phyloP scores from a whole-genome alignment of 2,329 filamentous ascomycete species.

The Stachybotrys chlorohalonatus region DNA sequence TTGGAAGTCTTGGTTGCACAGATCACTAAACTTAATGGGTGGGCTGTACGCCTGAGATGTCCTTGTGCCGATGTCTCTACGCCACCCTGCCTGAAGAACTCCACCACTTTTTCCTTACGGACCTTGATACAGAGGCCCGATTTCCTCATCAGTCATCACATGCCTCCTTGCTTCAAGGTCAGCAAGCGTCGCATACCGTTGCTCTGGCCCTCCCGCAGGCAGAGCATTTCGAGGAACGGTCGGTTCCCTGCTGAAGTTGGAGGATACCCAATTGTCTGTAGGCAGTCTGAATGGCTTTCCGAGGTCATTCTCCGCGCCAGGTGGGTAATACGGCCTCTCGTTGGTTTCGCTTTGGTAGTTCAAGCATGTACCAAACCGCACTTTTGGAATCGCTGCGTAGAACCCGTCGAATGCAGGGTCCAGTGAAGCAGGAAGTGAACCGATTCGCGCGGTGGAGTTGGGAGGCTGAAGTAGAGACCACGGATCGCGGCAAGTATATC shows the following conservation, averaged over 20 bases:
- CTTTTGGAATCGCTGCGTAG: neutral
- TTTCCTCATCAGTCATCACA: neutral
- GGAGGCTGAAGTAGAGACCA: constrained; percentile 9
- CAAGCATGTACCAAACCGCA: neutral
- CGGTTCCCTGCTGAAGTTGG: neutral
- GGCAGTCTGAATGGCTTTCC: constrained; percentile 1
- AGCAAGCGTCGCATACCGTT: constrained; percentile 2
- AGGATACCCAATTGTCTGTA: constrained; percentile 2
- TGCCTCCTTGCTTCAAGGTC: neutral
- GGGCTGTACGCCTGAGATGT: no score
- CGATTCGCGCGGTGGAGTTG: neutral
- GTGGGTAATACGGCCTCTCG: constrained; percentile 4
- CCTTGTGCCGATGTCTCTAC: no score
- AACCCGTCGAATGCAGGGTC: neutral
- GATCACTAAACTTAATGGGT: no score
- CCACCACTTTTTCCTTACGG: neutral
- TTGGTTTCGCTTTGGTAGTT: neutral
- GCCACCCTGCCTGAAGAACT: neutral
- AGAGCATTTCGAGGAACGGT: neutral
- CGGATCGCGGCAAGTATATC: constrained; percentile 12
- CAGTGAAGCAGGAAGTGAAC: neutral
- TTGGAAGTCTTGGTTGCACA: no score
- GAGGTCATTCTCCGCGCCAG: constrained; percentile 2
- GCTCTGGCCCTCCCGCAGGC: constrained; percentile 1
- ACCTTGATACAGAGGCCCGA: neutral